Conservation (phyloP, 2,329 filamentous ascomycete species). For the Fusarium cicatricum region DNA sequence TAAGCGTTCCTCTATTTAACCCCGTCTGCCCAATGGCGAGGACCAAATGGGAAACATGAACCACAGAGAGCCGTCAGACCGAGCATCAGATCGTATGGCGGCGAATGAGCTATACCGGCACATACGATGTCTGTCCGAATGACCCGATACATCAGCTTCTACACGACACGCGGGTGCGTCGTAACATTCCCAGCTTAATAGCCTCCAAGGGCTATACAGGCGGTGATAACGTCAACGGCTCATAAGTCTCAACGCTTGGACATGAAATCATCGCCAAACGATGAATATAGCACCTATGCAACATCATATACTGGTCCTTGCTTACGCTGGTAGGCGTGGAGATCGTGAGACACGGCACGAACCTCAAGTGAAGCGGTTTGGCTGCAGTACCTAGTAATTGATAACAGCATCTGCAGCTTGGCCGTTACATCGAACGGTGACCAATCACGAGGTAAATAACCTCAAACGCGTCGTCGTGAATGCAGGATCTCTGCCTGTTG, state of each 20-base stretch:
- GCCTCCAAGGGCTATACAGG: neutral
- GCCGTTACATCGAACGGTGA: too few relatives aligned
- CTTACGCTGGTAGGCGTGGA: too few relatives aligned
- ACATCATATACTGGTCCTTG: too few relatives aligned
- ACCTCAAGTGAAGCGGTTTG: too few relatives aligned
- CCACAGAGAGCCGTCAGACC: neutral
- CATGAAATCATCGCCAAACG: too few relatives aligned
- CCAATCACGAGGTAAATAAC: neutral
- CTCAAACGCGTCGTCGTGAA: neutral
- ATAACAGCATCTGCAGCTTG: neutral
- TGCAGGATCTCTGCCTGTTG: neutral
- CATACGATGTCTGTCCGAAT: neutral
- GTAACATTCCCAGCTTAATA: neutral
- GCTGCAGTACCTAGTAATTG: too few relatives aligned
- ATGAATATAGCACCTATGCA: too few relatives aligned
- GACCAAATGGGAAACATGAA: neutral
- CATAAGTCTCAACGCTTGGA: neutral
- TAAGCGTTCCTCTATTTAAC: slow-evolving; percentile 5
- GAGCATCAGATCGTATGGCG: neutral
- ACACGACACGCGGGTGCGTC: neutral
- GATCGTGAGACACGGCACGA: too few relatives aligned
- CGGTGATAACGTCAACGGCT: neutral
- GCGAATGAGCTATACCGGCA: neutral
- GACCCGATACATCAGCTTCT: neutral
- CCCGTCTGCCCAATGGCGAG: neutral